Conservation (phyloP, 2,329 filamentous ascomycete genomes). For the Pestalotiopsis sp. region DNA sequence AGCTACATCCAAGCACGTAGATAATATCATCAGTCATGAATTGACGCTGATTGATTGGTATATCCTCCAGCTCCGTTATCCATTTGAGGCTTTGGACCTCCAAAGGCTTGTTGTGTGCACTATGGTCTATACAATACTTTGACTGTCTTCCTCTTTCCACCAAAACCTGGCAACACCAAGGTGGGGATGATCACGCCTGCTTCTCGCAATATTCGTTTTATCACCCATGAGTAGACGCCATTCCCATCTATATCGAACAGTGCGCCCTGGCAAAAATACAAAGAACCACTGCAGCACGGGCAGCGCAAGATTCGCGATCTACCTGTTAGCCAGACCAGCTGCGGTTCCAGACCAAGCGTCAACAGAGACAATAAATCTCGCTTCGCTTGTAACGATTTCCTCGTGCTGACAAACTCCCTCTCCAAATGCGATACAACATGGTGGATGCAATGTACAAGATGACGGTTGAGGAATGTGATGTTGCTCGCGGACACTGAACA, state of each 20-base stretch:
- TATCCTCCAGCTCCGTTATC: background rate
- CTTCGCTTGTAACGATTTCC: background rate
- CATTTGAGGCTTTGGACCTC: background rate
- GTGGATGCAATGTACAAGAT: conserved; percentile 9
- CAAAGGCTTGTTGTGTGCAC: background rate
- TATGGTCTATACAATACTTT: conserved; percentile 13
- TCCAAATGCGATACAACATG: conserved; percentile 6
- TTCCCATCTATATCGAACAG: conserved; percentile 1
- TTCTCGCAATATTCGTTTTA: background rate
- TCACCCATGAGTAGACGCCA: background rate
- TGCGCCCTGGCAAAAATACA: background rate
- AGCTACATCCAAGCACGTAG: background rate
- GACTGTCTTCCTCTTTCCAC: background rate
- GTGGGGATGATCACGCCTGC: background rate
- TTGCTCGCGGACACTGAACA: background rate
- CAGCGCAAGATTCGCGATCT: background rate
- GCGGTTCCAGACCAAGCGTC: background rate
- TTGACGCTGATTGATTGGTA: background rate
- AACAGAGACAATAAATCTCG: background rate
- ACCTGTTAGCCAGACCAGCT: conserved; percentile 1
- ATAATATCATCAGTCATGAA: background rate
- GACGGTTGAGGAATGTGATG: conserved; percentile 1
- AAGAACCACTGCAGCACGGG: background rate
- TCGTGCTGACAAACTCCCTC: conserved; percentile 6
- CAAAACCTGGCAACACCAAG: background rate